phyloP scores from a whole-genome alignment of 2,329 filamentous ascomycete species.

The Colletotrichum magnum region DNA sequence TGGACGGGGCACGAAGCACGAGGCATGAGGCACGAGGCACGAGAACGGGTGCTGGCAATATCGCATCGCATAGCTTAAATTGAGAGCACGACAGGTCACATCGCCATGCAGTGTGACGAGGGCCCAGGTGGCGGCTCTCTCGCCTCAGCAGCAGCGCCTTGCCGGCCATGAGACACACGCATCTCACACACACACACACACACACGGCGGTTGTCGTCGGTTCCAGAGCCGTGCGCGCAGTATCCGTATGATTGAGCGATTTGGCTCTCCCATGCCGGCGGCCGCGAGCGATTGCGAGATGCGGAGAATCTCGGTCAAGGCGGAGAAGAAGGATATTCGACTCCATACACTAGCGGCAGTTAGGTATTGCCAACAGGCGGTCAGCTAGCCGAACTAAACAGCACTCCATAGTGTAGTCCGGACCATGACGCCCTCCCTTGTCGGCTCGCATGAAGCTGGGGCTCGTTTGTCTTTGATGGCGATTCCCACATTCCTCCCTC shows the following conservation, averaged over 20 bases:
- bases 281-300: not conserved
- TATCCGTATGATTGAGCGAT: too few relatives aligned
- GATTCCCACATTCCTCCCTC: constrained; percentile 19
- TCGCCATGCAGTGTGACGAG: constrained; percentile 25
- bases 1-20: not conserved
- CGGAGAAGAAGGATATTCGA: not conserved
- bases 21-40: not conserved
- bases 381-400: constrained; percentile 33
- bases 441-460: constrained; percentile 22
- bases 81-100: not conserved
- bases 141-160: not conserved
- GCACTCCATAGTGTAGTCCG: not conserved
- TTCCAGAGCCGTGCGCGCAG: too few relatives aligned
- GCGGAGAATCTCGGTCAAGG: not conserved
- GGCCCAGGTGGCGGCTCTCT: constrained; percentile 7
- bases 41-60: constrained; percentile 26
- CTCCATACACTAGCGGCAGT: constrained; percentile 20
- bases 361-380: constrained; percentile 26
- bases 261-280: too few relatives aligned
- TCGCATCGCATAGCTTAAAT: constrained; percentile 32
- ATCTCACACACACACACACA: not conserved
- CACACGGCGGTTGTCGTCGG: too few relatives aligned
- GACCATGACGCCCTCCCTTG: constrained; percentile 5
- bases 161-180: not conserved
- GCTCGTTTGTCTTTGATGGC: constrained; percentile 8